These are phyloP conservation scores for Clonostachys rhizophaga DNA, from an alignment of 2,329 filamentous ascomycete genomes.

Conservation along the genomic window DNA sequence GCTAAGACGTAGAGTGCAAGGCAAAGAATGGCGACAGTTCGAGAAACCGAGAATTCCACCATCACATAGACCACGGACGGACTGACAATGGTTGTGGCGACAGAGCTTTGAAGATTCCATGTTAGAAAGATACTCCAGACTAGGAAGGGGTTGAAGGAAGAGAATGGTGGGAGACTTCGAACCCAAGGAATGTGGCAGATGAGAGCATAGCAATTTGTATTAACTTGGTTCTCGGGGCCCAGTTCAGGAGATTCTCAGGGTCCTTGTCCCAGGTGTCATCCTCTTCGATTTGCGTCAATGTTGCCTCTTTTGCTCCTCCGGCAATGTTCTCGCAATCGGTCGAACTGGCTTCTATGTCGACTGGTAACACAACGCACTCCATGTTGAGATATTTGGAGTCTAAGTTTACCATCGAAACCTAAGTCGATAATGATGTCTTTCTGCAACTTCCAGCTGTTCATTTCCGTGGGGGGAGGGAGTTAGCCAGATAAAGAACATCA, in stretches of 20 bases:
- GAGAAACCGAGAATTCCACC: constrained; percentile 46
- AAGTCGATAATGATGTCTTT: no score
- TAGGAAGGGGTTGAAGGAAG: constrained; percentile 5
- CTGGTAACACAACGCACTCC: no score
- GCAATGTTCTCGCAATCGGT: no score
- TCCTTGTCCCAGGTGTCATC: constrained; percentile 24
- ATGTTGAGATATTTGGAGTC: no score
- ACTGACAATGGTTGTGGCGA: constrained; percentile 50
- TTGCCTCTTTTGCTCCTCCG: no score
- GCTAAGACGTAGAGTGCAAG: constrained; percentile 57
- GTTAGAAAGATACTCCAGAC: neutral
- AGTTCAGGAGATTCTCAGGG: constrained; percentile 44
- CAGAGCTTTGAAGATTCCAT: constrained; percentile 28
- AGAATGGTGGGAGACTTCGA: neutral
- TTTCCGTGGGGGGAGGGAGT: no score
- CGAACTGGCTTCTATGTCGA: no score
- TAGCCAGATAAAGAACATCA: no score
- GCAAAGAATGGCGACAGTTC: constrained; percentile 52
- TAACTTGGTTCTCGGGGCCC: constrained; percentile 34
- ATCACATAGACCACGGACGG: constrained; percentile 39
- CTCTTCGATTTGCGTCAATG: no score
- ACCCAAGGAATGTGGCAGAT: constrained; percentile 34
- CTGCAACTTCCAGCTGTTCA: no score
- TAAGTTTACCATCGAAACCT: no score
- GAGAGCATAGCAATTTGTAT: constrained; percentile 29